Evolutionary conservation across 148 eudicot genomes (phyloP).

Genomic region (Chenopodium suecicum): DNA sequence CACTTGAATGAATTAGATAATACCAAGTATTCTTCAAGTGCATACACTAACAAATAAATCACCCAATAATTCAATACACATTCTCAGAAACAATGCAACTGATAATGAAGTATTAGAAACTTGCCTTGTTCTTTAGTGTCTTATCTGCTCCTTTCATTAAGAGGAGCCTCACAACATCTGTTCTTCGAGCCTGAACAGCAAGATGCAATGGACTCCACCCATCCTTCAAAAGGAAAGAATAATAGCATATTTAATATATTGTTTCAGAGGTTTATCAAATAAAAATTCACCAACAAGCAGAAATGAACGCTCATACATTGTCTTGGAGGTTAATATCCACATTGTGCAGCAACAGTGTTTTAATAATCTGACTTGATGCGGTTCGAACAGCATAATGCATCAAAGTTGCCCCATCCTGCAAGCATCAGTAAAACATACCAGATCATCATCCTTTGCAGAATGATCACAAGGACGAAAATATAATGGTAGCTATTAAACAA

Average conservation of each 20-base stretch:
- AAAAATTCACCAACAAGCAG: slow-evolving; percentile 6
- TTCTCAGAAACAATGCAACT: background rate
- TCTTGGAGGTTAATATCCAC: slow-evolving; percentile 88
- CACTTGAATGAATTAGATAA: background rate
- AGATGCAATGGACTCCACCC: slow-evolving; percentile 97
- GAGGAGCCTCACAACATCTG: slow-evolving; percentile 89
- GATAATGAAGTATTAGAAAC: background rate
- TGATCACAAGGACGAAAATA: background rate
- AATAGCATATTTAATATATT: background rate
- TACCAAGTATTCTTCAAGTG: background rate
- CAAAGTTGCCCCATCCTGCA: slow-evolving; percentile 85
- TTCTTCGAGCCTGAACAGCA: slow-evolving; percentile 92
- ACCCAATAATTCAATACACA: background rate
- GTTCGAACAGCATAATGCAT: slow-evolving; percentile 91
- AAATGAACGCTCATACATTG: slow-evolving; percentile 44
- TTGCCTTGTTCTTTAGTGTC: slow-evolving; percentile 67
- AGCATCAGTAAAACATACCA: slow-evolving; percentile 13
- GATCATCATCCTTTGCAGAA: background rate
- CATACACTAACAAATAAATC: background rate
- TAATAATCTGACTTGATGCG: slow-evolving; percentile 76
- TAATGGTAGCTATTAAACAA: background rate
- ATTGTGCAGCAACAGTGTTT: slow-evolving; percentile 69
- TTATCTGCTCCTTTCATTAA: slow-evolving; percentile 84
- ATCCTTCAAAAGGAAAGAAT: slow-evolving; percentile 45
- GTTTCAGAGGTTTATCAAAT: background rate